phyloP scores from a whole-genome alignment of 306 rosid genomes.

The Medicago ruthenica region DNA sequence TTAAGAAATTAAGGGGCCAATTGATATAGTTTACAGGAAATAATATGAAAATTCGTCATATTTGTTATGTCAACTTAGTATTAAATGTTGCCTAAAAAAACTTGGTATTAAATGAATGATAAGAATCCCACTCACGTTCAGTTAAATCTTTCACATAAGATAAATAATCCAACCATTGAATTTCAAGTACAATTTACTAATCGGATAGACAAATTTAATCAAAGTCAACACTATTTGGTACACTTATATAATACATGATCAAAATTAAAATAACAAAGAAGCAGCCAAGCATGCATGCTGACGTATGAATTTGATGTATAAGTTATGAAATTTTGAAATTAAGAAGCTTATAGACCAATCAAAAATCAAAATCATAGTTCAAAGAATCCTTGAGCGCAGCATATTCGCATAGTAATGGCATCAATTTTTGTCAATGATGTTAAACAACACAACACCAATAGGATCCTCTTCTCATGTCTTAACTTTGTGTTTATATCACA shows the following conservation, averaged over 20 bases:
- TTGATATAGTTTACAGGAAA: background rate
- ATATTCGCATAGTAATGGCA: conserved; percentile 29
- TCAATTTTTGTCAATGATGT: conserved; percentile 18
- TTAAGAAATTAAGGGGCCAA: too few relatives aligned
- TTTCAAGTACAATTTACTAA: background rate
- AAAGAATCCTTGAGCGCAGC: conserved; percentile 3
- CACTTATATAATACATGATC: background rate
- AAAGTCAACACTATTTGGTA: conserved; percentile 11
- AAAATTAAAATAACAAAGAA: conserved; percentile 2
- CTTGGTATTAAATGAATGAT: background rate
- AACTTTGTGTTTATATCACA: conserved; percentile 21
- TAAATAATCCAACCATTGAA: background rate
- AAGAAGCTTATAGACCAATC: background rate
- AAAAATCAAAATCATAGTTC: conserved; percentile 19
- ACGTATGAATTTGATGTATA: conserved; percentile 20
- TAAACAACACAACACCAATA: background rate
- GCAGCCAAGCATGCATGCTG: background rate
- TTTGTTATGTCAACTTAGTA: background rate
- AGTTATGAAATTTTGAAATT: background rate
- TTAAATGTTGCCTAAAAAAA: background rate
- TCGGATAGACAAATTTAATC: background rate
- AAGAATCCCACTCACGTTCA: background rate
- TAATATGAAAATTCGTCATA: background rate
- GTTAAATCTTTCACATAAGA: background rate
- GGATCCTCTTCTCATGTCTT: background rate